These are phyloP conservation scores for Massospora cicadina DNA, from an alignment of 371 early-diverging fungal genomes.

Conservation along the genomic window DNA sequence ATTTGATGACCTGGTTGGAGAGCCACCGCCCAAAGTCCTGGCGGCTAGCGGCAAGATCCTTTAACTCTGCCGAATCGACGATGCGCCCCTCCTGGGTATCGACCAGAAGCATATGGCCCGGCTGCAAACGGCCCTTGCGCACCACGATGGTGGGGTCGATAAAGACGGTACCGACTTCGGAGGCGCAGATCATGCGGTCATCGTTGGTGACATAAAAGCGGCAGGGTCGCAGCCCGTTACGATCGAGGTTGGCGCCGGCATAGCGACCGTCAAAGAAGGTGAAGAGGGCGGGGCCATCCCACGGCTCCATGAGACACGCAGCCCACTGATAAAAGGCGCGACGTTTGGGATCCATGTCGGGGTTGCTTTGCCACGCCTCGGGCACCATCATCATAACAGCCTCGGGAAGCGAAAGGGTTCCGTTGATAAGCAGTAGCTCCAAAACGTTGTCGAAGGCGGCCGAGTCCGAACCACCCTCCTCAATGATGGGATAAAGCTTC, in stretches of 20 bases:
- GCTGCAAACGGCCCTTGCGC: conserved; percentile 84
- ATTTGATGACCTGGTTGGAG: conserved; percentile 45
- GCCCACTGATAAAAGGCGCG: conserved; percentile 92
- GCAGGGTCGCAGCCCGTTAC: conserved; percentile 93
- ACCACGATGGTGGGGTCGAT: conserved; percentile 66
- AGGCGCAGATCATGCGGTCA: conserved; percentile 91
- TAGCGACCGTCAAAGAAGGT: conserved; percentile 92
- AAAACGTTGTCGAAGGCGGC: conserved; percentile 92
- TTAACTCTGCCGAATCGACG: conserved; percentile 80
- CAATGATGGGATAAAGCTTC: conserved; percentile 80
- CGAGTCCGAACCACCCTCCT: conserved; percentile 93
- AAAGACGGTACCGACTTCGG: conserved; percentile 82
- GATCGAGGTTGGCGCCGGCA: conserved; percentile 87
- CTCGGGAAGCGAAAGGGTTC: conserved; percentile 77
- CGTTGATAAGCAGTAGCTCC: conserved; percentile 79
- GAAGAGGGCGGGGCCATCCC: conserved; percentile 95
- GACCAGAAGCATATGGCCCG: conserved; percentile 90
- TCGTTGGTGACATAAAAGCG: conserved; percentile 82
- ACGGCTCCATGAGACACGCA: conserved; percentile 90
- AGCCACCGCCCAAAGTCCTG: conserved; percentile 73
- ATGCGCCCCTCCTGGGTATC: conserved; percentile 83
- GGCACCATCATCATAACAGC: conserved; percentile 96
- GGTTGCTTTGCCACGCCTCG: conserved; percentile 90
- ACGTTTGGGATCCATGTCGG: conserved; percentile 64
- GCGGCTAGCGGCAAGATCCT: conserved; percentile 44